phyloP scores from a whole-genome alignment of 352 stramenopile genomes.

The Elongisporangium anandrum region DNA sequence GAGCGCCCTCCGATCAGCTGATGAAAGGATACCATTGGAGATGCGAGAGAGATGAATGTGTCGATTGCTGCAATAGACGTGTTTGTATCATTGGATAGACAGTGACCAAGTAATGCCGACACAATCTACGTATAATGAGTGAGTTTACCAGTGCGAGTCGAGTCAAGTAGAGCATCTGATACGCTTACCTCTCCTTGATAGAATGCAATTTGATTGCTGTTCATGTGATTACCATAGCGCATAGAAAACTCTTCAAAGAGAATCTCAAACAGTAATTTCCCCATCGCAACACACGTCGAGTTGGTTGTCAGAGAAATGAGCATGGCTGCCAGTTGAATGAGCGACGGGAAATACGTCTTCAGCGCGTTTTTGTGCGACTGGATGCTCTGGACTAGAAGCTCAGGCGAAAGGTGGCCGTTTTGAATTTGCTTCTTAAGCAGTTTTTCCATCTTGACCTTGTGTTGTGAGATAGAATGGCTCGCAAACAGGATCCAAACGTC shows the following conservation, averaged over 20 bases:
- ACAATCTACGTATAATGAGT: conserved; percentile 20
- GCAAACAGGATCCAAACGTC: conserved; percentile 50
- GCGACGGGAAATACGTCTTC: conserved; percentile 34
- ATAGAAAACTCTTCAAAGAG: conserved; percentile 48
- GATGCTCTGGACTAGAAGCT: conserved; percentile 27
- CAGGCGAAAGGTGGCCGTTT: conserved; percentile 12
- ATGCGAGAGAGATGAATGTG: conserved; percentile 27
- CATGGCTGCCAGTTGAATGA: conserved; percentile 26
- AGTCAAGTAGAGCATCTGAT: neutral
- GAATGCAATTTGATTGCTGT: conserved; percentile 20
- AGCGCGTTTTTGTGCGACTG: conserved; percentile 32
- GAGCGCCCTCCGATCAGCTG: conserved; percentile 1
- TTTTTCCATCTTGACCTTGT: conserved; percentile 33
- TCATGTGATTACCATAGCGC: conserved; percentile 6
- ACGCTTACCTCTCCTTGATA: conserved; percentile 55
- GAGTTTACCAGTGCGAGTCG: neutral
- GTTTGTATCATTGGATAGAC: conserved; percentile 17
- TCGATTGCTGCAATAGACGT: conserved; percentile 31
- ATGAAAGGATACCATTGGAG: conserved; percentile 18
- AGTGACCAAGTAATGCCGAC: conserved; percentile 25
- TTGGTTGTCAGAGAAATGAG: conserved; percentile 22
- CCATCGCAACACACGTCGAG: conserved; percentile 15
- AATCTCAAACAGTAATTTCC: conserved; percentile 35
- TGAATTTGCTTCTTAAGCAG: conserved; percentile 41
- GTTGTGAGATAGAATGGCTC: conserved; percentile 29